Conservation (phyloP, 2,329 filamentous ascomycete genomes). For the Arthrocladium fulminans region DNA sequence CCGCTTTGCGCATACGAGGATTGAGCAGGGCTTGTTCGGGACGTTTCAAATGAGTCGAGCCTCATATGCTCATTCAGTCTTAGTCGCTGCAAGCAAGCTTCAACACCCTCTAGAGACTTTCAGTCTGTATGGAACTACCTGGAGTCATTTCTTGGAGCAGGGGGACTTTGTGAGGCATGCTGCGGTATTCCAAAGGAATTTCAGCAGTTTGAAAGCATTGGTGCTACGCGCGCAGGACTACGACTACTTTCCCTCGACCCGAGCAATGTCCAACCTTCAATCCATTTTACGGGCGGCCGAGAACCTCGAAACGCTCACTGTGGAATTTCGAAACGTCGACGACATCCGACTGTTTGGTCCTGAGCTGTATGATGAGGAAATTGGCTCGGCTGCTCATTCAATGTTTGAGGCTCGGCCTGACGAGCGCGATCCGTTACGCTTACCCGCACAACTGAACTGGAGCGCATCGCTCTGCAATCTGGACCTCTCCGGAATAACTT, state of each 20-base stretch:
- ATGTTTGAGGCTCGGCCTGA: background rate
- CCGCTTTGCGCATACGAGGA: background rate
- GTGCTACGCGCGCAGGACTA: background rate
- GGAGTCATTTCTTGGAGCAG: background rate
- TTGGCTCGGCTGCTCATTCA: background rate
- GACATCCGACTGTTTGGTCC: background rate
- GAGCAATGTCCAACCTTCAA: background rate
- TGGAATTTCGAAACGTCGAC: background rate
- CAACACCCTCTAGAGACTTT: background rate
- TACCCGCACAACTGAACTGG: conserved; percentile 2
- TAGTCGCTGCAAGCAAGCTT: background rate
- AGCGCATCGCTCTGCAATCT: conserved; percentile 1
- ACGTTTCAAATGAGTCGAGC: background rate
- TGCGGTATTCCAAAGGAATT: background rate
- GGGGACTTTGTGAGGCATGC: background rate
- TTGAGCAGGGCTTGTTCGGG: background rate
- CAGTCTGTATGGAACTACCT: background rate
- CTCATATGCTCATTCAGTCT: background rate
- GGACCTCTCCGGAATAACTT: background rate
- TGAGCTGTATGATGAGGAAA: background rate
- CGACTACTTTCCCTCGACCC: background rate
- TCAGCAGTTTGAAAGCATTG: background rate
- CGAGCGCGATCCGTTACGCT: background rate
- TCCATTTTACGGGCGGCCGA: background rate
- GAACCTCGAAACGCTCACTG: background rate